These are phyloP conservation scores for Cystobasidium slooffiae DNA, from an alignment of 1,284 basidiomycete species.

Conservation along the genomic window DNA sequence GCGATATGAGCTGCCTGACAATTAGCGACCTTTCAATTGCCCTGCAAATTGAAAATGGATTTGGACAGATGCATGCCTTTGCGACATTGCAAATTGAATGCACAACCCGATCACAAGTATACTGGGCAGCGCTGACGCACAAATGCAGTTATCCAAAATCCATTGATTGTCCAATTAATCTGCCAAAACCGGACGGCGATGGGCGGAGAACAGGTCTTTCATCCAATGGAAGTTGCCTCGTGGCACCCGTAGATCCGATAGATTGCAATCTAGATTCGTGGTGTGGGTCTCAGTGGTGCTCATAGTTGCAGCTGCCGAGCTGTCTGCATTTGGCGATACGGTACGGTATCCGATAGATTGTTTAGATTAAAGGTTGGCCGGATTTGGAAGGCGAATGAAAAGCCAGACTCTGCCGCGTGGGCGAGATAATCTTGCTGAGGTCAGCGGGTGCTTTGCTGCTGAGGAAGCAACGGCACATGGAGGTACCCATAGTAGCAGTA, in stretches of 20 bases:
- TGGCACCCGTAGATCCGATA: background rate
- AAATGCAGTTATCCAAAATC: background rate
- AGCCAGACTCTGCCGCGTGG: no score
- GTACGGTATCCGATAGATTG: background rate
- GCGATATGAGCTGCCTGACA: no score
- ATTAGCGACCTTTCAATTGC: no score
- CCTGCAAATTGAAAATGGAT: no score
- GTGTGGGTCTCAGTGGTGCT: background rate
- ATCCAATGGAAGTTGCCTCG: background rate
- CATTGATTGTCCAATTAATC: background rate
- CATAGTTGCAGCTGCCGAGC: background rate
- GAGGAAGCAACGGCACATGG: no score
- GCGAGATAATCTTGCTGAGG: no score
- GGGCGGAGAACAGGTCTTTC: background rate
- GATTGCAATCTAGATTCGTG: background rate
- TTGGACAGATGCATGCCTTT: no score
- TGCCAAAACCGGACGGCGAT: background rate
- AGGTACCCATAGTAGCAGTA: no score
- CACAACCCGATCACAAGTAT: background rate
- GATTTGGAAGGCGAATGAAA: constrained; percentile 13
- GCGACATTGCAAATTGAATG: no score
- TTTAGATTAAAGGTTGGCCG: background rate
- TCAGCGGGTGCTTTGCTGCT: no score
- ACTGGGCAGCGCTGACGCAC: constrained; percentile 1
- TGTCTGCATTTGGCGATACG: constrained; percentile 22